Evolutionary conservation across 2,329 filamentous ascomycete species (phyloP).

Genomic region (Biscogniauxia marginata): DNA sequence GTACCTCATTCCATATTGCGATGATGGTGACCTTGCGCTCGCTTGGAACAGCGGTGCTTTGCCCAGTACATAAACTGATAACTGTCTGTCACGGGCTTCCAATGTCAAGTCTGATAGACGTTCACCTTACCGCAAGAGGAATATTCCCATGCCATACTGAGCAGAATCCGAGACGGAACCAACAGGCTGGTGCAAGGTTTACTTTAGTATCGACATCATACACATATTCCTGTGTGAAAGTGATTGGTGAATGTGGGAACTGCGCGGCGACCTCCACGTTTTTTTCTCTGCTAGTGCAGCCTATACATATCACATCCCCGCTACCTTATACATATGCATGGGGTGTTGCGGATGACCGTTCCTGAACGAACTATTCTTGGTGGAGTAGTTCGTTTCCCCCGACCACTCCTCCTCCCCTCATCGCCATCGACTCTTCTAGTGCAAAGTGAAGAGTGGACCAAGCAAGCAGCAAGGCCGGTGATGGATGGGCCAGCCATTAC

Average conservation of each 20-base stretch:
- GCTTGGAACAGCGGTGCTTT: not conserved
- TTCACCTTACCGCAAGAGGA: not conserved
- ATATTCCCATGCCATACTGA: not conserved
- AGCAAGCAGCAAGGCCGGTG: not conserved
- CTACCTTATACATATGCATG: slow-evolving; percentile 22
- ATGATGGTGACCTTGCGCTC: not conserved
- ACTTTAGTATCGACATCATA: slow-evolving; percentile 8
- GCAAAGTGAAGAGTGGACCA: not conserved
- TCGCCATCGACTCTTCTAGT: not conserved
- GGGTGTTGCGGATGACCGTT: slow-evolving; percentile 31
- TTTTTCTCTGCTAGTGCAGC: slow-evolving; percentile 12
- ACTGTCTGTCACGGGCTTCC: no score
- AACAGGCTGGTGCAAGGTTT: not conserved
- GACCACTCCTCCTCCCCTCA: not conserved
- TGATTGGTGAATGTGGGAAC: slow-evolving; percentile 14
- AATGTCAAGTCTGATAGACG: slow-evolving; percentile 11
- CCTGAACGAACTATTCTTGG: slow-evolving; percentile 26
- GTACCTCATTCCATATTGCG: not conserved
- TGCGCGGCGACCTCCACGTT: slow-evolving; percentile 31
- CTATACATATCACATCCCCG: slow-evolving; percentile 27
- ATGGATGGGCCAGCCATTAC: not conserved
- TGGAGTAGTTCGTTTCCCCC: slow-evolving; percentile 19
- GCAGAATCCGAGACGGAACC: not conserved
- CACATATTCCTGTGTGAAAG: slow-evolving; percentile 16
- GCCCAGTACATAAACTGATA: not conserved